Evolutionary conservation across 495 filamentous ascomycete genomes (phyloP).

Genomic region (Margaritispora aquatica): DNA sequence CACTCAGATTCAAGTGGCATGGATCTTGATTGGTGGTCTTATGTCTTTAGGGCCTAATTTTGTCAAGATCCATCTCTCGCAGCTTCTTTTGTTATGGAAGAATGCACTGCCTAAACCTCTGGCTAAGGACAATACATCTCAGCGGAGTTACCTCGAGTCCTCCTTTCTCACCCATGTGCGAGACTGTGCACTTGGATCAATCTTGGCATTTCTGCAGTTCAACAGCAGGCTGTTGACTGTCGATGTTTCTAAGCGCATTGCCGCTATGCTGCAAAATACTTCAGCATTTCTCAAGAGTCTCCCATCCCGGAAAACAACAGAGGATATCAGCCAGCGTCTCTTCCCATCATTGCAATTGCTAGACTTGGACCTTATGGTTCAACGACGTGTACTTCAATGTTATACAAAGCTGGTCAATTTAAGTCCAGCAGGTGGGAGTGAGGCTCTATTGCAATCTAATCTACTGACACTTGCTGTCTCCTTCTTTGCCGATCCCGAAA

Average conservation of each 20-base stretch:
- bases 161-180: slow-evolving; percentile 92
- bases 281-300: slow-evolving; percentile 79
- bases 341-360: slow-evolving; percentile 83
- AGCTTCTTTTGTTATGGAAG: slow-evolving; percentile 94
- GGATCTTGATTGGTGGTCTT: slow-evolving; percentile 92
- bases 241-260: slow-evolving; percentile 90
- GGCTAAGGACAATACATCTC: slow-evolving; percentile 77
- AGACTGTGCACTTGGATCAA: slow-evolving; percentile 88
- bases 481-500: slow-evolving; percentile 89
- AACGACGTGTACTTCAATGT: slow-evolving; percentile 87
- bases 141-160: slow-evolving; percentile 76
- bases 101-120: slow-evolving; percentile 94
- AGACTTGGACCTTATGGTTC: slow-evolving; percentile 89
- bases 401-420: slow-evolving; percentile 86
- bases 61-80: slow-evolving; percentile 96
- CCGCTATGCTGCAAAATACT: slow-evolving; percentile 92
- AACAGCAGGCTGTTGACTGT: slow-evolving; percentile 87
- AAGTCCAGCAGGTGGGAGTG: slow-evolving; percentile 72
- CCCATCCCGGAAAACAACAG: slow-evolving; percentile 77
- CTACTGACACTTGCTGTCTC: slow-evolving; percentile 87
- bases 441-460: slow-evolving; percentile 85
- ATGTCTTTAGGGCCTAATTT: slow-evolving; percentile 98
- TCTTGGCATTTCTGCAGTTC: slow-evolving; percentile 88
- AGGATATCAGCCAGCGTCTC: slow-evolving; percentile 80
- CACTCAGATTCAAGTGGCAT: slow-evolving; percentile 95